Base-by-base conservation (phyloP, 768 basidiomycete species). In the Cubamyces sp. region DNA sequence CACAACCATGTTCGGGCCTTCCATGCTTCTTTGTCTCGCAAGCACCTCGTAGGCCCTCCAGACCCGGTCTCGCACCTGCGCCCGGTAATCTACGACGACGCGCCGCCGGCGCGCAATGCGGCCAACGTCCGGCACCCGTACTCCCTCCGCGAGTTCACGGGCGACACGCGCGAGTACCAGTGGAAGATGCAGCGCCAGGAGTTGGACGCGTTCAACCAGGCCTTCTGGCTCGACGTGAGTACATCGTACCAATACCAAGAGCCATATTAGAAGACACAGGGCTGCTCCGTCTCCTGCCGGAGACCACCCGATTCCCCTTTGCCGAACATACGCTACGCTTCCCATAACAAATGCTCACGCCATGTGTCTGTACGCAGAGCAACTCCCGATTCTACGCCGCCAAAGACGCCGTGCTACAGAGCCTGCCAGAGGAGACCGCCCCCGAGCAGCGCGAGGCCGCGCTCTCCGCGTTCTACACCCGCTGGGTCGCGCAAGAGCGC, bases 151-250 rank as follows among this genome's bases (percentile, higher is more conserved):
- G 92, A 94, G 72, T 94, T 94, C 74, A 75, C 53, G 68, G 69
- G 71, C 19, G 71, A 74, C 47, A 71, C 71, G 41, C 78, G 82
- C 8, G 87, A 90, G 57, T 80, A 92, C 50, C 90, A 88, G 68
- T 88, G 82, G 78, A 86, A 84, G 61, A 74, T 92, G 48, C 83
- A 87, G 62, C 79, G 87, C 55, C 87, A 91, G 73, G 85, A 87
- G 59, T 74, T 92, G 21, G 90, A 93, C 68, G 78, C 84, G 23
- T 87, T 90, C 69, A 87, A 92, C 63, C 88, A 94, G 57, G 75
- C 79, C 18, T 94, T 92, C 72, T 94, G 92, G 92, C 74, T 84
- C 55, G 87, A 93, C 56, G 92, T 93, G 70, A 66, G 90, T 81
- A 14, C 45, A 40, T n/a, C n/a, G n/a, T n/a, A n/a, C 45, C 1